Conservation (phyloP, 495 filamentous ascomycete genomes). For the Penicillium cinerascens region DNA sequence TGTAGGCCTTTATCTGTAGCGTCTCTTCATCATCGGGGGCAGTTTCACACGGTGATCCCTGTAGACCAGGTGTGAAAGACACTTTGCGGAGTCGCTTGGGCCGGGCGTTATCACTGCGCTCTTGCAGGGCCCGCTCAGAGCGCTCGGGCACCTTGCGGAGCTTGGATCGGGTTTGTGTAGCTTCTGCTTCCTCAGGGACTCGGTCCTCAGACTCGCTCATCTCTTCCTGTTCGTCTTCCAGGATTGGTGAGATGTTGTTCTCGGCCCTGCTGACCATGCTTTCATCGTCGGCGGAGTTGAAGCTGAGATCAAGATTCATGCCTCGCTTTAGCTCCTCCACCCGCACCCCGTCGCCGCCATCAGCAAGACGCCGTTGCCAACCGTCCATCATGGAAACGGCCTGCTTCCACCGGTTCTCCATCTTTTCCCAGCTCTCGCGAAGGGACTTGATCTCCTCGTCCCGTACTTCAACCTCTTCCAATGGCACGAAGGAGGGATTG, state of each 20-base stretch:
- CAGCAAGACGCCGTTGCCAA: constrained; percentile 81
- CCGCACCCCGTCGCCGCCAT: constrained; percentile 74
- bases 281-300: constrained; percentile 46
- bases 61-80: constrained; percentile 39
- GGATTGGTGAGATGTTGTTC: constrained; percentile 46
- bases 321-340: constrained; percentile 79
- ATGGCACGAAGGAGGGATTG: constrained; percentile 91
- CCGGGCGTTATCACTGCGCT: constrained; percentile 43
- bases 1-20: constrained; percentile 36
- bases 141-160: constrained; percentile 24
- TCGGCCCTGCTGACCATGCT: constrained; percentile 33
- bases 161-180: constrained; percentile 15
- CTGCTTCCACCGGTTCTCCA: constrained; percentile 88
- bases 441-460: constrained; percentile 85
- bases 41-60: constrained; percentile 33
- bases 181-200: constrained; percentile 18
- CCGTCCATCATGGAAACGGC: constrained; percentile 86
- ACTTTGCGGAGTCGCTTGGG: constrained; percentile 41
- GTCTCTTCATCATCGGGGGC: constrained; percentile 34
- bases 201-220: constrained; percentile 26
- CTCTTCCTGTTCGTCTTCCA: constrained; percentile 52
- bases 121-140: constrained; percentile 36
- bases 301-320: constrained; percentile 61
- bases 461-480: constrained; percentile 88
- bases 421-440: constrained; percentile 81